Conservation (phyloP, 768 basidiomycete species). For the Hemileccinum impolitum region DNA sequence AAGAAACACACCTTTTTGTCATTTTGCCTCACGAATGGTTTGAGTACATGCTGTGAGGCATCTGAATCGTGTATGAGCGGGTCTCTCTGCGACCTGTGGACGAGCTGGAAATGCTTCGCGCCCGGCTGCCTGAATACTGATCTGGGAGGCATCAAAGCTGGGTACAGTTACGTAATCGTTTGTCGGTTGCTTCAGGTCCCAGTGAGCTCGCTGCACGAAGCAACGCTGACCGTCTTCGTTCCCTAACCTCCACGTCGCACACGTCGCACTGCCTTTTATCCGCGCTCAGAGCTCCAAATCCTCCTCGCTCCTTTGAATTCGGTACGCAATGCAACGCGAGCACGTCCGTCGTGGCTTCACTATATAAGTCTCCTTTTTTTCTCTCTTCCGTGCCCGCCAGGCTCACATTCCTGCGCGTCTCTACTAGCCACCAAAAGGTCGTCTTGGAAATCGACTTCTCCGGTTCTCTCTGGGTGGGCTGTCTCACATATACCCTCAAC, state of each 20-base stretch:
- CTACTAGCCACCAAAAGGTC: slow-evolving; percentile 95
- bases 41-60: slow-evolving; percentile 85
- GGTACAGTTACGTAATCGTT: slow-evolving; percentile 28
- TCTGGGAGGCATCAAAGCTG: slow-evolving; percentile 33
- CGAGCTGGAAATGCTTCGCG: slow-evolving; percentile 92
- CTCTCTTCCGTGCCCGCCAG: slow-evolving; percentile 19
- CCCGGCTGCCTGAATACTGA: slow-evolving; percentile 90
- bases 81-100: slow-evolving; percentile 93
- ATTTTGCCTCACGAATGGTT: slow-evolving; percentile 73
- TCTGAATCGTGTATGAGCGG: slow-evolving; percentile 93
- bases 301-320: neutral
- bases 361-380: slow-evolving; percentile 67
- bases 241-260: slow-evolving; percentile 1
- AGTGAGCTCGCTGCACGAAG: slow-evolving; percentile 23
- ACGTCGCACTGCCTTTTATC: neutral
- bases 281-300: neutral
- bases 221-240: slow-evolving; percentile 11
- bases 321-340: slow-evolving; percentile 62
- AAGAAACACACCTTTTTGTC: slow-evolving; percentile 50
- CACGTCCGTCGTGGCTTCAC: slow-evolving; percentile 77
- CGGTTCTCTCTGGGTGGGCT: slow-evolving; percentile 76
- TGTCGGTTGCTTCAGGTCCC: slow-evolving; percentile 24
- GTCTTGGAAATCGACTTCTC: slow-evolving; percentile 91
- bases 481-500: slow-evolving; percentile 20
- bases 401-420: slow-evolving; percentile 51